Evolutionary conservation across 1,284 basidiomycete species (phyloP), one percentile per base, ranked within the genome.

Genomic region (Rhodotorula sp.): DNA sequence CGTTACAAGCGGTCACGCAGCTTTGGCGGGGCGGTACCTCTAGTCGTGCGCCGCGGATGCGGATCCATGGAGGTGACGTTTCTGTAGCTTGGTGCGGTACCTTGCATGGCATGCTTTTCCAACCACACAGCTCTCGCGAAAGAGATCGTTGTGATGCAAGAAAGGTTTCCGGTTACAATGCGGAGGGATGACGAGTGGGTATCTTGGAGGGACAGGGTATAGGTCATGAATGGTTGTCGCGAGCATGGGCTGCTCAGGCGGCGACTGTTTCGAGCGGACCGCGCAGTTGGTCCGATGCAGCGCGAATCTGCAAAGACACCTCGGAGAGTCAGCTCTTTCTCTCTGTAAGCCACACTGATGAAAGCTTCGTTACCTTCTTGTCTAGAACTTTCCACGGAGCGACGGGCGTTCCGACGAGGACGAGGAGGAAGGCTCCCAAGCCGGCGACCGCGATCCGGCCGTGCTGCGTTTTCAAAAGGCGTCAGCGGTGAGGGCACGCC

Each of bases 381-480:
- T 73, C 72, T 6, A 76, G 62, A 8, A 76, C 74, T 23, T 73
- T 65, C 74, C 74, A 76, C 3, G 74, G 74, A 2, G 67, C 67
- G 7, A 71, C 66, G 2, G 66, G 31, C 2, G 60, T 66, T 2
- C 69, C 74, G 28, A 71, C 68, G 54, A 76, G 70, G 45, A 73
- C 62, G 60, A 76, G 69, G 31, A 76, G 63, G 61, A 76, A 73
- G 48, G 49, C 28, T 12, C 71, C 71, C 6, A 67, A 49, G 0
- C 34, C 45, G 12, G 62, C 28, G 21, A 66, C 55, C 10, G 64
- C n/a, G 45, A 73, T 69, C 7, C 72, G 65, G 14, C 74, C 74
- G 50, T 69, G 64, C 72, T 74, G 62, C n/a, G n/a, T 34, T 10
- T 38, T n/a, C 16, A 31, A 23, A 19, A 1, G 31, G 8, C 16